Base-by-base conservation (phyloP, 1,284 basidiomycete genomes). In the Hypsizygus ulmarius region DNA sequence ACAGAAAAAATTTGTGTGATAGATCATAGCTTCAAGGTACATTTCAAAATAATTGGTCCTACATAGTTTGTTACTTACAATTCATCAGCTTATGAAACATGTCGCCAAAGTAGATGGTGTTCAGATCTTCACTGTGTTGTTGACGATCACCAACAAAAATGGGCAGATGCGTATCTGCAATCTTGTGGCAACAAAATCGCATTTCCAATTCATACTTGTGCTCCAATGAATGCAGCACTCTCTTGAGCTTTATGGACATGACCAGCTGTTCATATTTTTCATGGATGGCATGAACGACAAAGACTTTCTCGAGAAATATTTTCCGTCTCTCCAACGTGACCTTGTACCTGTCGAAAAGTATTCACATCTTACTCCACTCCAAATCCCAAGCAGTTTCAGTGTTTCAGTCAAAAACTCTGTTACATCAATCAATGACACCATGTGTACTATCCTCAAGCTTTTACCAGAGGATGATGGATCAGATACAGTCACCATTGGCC, bases 111-210 rank as follows among this genome's bases (percentile, higher is more conserved):
- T 59, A 4, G 50, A 58, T 41, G 58, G 59, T 4, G 52, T 50
- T 4, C 48, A 47, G 8, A 48, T 62, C 3, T 62, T 58, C 33
- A 53, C 34, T 21, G 59, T 43, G 0, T 34, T 59, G 4, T 50
- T 60, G 16, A 59, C 57, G 3, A 50, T 60, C 2, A 59, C 56
- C 1, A 62, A 62, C 41, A 54, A 62, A 37, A 43, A 44, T 28
- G 57, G 57, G 8, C 53, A 60, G 30, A 61, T 61, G 18, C 39
- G 54, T 14, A 53, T 59, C 8, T 52, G 44, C 27, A 47, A 43
- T 16, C 46, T 61, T 35, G 54, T 59, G 1, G 45, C 57, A 1
- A 57, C 58, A 29, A 61, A 58, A 40, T 39, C 55, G 3, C 59
- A 61, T 36, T 48, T 44, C 3, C 58, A 59, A 40, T 56, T 54